Evolutionary conservation across 106 monocot species (phyloP), one percentile per base, ranked within the genome.

Genomic region (Agapanthus africanus): DNA sequence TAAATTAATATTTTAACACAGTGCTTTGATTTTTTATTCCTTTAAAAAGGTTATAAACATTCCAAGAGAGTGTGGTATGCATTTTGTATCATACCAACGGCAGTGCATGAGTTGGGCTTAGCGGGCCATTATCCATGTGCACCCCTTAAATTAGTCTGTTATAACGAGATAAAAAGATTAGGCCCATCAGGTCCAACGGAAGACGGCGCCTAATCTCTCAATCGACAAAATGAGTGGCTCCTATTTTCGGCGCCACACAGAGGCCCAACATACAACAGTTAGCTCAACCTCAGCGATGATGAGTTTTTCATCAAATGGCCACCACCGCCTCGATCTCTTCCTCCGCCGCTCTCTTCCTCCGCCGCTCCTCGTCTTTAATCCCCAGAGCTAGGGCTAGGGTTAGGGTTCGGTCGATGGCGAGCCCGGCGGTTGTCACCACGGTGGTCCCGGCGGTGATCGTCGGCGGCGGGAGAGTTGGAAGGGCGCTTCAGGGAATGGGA

Each of bases 401-500:
- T 37, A 65, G 72, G 68, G 44, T 68, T 30, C 61, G 49, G 49
- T 60, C 71, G 28, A 78, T 70, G 84, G 41, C 71, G 7, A 70
- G 66, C 67, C 59, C 74, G 39, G 36, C 31, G 33, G 66, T 64
- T 67, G 64, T 75, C 38, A 19, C 13, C 30, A 40, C 37, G 9
- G 23, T 81, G 41, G 30, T 78, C 22, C 84, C 93, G 54, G 93
- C 87, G 37, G 84, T 94, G 37, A 87, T 94, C 13, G 87, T 87
- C 51, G 93, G 93, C 2, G 86, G 80, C 14, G 87, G 93, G n/a
- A 59, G 90, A 46, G 93, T 90, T n/a, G 90, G 87, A 33, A 63
- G 64, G 38, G 73, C 74, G 47, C 80, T 94, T 18, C 71, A 82
- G 71, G 56, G 71, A 31, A 56, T 90, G 59, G 87, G 90, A 44